Evolutionary conservation across 805 yeast genomes (phyloP).

Genomic region (Starmerella powellii): DNA sequence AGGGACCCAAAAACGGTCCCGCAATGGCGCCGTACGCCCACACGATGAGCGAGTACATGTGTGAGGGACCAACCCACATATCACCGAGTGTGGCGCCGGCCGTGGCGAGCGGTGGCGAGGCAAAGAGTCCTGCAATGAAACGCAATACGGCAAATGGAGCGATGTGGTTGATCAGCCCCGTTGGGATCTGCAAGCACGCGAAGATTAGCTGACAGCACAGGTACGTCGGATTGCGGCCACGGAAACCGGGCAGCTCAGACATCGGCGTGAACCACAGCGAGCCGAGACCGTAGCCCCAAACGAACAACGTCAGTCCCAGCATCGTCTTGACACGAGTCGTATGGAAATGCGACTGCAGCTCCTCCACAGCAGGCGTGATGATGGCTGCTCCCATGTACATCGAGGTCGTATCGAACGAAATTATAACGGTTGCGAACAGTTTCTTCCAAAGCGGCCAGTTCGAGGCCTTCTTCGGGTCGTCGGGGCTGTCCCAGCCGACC

Average conservation of each 20-base stretch:
- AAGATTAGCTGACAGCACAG: slow-evolving; percentile 38
- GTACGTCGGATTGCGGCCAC: slow-evolving; percentile 41
- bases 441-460: slow-evolving; percentile 43
- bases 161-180: slow-evolving; percentile 40
- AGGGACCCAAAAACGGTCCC: slow-evolving; percentile 47
- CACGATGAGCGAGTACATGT: slow-evolving; percentile 37
- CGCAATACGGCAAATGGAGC: slow-evolving; percentile 41
- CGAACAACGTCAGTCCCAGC: slow-evolving; percentile 43
- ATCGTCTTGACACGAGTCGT: slow-evolving; percentile 36
- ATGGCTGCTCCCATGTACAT: slow-evolving; percentile 52
- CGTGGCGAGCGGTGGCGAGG: slow-evolving; percentile 45
- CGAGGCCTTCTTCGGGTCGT: slow-evolving; percentile 34
- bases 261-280: slow-evolving; percentile 46
- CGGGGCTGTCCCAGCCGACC: slow-evolving; percentile 28
- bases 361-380: slow-evolving; percentile 42
- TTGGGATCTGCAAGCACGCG: slow-evolving; percentile 43
- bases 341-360: slow-evolving; percentile 33
- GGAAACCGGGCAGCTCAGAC: slow-evolving; percentile 36
- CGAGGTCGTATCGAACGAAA: slow-evolving; percentile 38
- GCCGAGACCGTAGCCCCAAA: slow-evolving; percentile 50
- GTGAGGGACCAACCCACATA: slow-evolving; percentile 32
- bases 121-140: slow-evolving; percentile 43
- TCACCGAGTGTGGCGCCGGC: slow-evolving; percentile 51
- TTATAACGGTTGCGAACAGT: slow-evolving; percentile 30
- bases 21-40: slow-evolving; percentile 45